These are phyloP conservation scores for Vitis hybrid DNA, from an alignment of 177 flowering plant genomes.

Conservation along the genomic window DNA sequence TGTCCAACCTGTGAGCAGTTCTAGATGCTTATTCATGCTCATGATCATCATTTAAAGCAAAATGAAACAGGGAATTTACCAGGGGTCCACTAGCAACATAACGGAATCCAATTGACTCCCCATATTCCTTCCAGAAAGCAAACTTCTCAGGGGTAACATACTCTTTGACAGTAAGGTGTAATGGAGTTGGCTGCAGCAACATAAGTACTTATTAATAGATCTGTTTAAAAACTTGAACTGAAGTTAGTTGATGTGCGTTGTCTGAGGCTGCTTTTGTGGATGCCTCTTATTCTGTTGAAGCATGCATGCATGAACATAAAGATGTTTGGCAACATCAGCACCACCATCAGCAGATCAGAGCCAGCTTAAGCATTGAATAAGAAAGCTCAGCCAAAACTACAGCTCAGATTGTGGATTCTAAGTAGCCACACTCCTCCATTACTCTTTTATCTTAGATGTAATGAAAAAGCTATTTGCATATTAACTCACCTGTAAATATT, in stretches of 20 bases:
- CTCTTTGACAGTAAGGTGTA: constrained; percentile 91
- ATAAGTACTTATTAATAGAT: too few relatives aligned
- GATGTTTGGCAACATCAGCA: neutral
- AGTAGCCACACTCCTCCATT: too few relatives aligned
- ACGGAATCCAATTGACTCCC: constrained; percentile 93
- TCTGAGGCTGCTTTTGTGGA: too few relatives aligned
- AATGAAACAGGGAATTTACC: constrained; percentile 37
- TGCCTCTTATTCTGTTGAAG: too few relatives aligned
- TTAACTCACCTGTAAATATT: constrained; percentile 74
- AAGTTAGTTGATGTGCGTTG: too few relatives aligned
- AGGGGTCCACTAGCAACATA: constrained; percentile 96
- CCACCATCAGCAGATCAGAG: neutral
- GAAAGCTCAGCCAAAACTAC: neutral
- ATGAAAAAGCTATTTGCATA: neutral
- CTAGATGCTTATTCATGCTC: too few relatives aligned
- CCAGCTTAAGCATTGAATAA: neutral
- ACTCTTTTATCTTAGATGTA: too few relatives aligned
- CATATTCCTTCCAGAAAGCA: constrained; percentile 86
- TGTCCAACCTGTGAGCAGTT: too few relatives aligned
- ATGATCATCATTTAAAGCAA: too few relatives aligned
- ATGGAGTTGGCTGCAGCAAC: constrained; percentile 82
- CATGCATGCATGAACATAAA: too few relatives aligned
- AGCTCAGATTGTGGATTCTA: too few relatives aligned
- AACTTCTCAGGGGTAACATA: constrained; percentile 91
- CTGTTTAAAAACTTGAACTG: too few relatives aligned